Evolutionary conservation across 176 grass and related monocot species (phyloP), one percentile per base, ranked within the genome.

Genomic region (Phragmites australis): DNA sequence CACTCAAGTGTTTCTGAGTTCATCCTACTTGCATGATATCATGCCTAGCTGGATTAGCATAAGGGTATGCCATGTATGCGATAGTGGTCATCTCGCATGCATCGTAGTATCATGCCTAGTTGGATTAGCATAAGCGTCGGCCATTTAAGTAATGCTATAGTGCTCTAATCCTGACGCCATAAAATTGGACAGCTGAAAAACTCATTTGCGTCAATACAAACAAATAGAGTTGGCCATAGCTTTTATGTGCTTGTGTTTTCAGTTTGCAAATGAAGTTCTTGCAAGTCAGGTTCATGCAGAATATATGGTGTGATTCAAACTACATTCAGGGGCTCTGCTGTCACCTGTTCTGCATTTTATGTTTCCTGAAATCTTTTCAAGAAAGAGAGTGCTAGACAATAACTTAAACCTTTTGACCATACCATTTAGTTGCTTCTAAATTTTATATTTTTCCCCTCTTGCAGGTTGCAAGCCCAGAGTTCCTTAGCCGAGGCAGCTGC

Each of bases 391-490:
- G 53, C 3, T 14, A 72, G 59, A 18, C 17, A 72, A 23, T 25
- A 31, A 50, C 2, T 52, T 34, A 4, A 44, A 42, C n/a, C 42
- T 30, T 46, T 3, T 45, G 12, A 27, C 8, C 7, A 19, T 43
- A 16, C 41, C 52, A 70, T 26, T 40, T 19, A 27, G 26, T 23
- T 45, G 43, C 25, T 75, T 61, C 32, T 72, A 47, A 48, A 6
- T 1, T 13, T 5, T 68, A 6, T n/a, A n/a, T n/a, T 16, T 19
- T 66, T 9, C 4, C 17, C 51, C n/a, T 43, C 57, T 64, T 71
- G 37, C 50, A 97, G 94, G 81, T 81, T 97, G 81, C 94, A 97
- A 87, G 94, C 94, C 49, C 94, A 97, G 83, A 93, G 91, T 54
- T 81, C 72, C 55, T 78, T 92, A 64, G 77, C 89, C 2, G 80